Base-by-base conservation (phyloP, 768 basidiomycete species). In the Termitomyces sp. region DNA sequence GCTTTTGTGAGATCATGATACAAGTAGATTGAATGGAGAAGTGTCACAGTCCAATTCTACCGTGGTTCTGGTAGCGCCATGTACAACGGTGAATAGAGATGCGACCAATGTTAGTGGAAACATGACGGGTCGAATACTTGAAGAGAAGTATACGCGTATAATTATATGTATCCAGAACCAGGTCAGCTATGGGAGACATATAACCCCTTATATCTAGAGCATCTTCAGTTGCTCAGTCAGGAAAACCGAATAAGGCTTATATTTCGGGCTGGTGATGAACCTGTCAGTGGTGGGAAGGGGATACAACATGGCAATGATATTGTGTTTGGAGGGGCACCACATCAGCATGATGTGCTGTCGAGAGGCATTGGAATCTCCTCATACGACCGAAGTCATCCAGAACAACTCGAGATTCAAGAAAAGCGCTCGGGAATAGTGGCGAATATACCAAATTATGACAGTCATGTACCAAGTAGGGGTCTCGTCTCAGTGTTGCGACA, bases 21-120 rank as follows among this genome's bases (percentile, higher is more conserved):
- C 34, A n/a, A 44, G 43, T 27, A 27, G 2, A 32, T 34, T 16
- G 21, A 51, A 28, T 28, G 27, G 19, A 14, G 23, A 39, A 6
- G 11, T n/a, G 17, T 51, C n/a, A 51, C 49, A 51, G 16, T 51
- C 49, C 25, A 51, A 23, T 39, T 51, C 49, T 51, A 51, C 49
- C 25, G 49, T 51, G 25, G 37, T 39, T 25, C 3, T 25, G 17
- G 23, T 5, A 28, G n/a, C 25, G 5, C 49, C 49, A 11, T 14
- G 49, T 40, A 27, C 49, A 39, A 27, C 12, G 37, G n/a, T 12
- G n/a, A 28, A 51, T 28, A 51, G 21, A 28, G 49, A 51, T 19
- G n/a, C 19, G n/a, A 39, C 7, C 23, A 28, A 27, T 51, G 49
- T 39, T 39, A n/a, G n/a, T 14, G 28, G 25, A n/a, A 51, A 27